Conservation (phyloP, 1,284 basidiomycete genomes). For the Volvariella surrecta region DNA sequence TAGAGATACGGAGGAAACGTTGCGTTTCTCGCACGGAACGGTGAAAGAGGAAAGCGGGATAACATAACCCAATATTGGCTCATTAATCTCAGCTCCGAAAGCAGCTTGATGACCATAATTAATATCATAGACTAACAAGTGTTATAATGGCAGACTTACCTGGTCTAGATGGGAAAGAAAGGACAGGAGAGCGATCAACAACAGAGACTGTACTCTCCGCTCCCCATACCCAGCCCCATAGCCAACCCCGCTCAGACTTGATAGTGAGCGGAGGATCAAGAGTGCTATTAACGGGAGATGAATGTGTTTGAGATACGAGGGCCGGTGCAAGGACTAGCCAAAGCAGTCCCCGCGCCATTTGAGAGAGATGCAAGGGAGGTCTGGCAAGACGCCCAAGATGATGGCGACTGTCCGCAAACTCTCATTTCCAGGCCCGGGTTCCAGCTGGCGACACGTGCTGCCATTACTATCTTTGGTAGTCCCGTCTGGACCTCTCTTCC, state of each 20-base stretch:
- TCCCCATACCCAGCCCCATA: conserved; percentile 63
- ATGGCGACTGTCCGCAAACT: no score
- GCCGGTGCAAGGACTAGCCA: conserved; percentile 8
- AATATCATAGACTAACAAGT: conserved; percentile 1
- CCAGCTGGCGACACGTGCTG: no score
- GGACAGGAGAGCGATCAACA: conserved; percentile 59
- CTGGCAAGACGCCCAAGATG: no score
- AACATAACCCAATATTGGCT: conserved; percentile 68
- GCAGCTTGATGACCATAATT: conserved; percentile 35
- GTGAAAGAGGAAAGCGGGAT: conserved; percentile 72
- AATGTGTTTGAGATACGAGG: conserved; percentile 8
- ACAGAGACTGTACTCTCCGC: conserved; percentile 73
- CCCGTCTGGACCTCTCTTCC: no score
- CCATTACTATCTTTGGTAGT: no score
- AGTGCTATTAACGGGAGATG: conserved; percentile 10
- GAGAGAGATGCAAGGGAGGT: neutral
- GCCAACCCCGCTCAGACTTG: conserved; percentile 42
- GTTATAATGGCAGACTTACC: conserved; percentile 19
- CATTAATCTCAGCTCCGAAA: conserved; percentile 65
- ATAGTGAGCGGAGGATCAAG: conserved; percentile 26
- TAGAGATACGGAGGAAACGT: conserved; percentile 15
- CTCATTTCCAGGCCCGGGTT: no score
- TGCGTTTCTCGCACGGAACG: conserved; percentile 33
- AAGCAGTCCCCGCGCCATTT: conserved; percentile 12
- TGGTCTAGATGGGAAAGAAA: conserved; percentile 56